Base-by-base conservation (phyloP, 495 filamentous ascomycete species). In the Penicillium lividum region DNA sequence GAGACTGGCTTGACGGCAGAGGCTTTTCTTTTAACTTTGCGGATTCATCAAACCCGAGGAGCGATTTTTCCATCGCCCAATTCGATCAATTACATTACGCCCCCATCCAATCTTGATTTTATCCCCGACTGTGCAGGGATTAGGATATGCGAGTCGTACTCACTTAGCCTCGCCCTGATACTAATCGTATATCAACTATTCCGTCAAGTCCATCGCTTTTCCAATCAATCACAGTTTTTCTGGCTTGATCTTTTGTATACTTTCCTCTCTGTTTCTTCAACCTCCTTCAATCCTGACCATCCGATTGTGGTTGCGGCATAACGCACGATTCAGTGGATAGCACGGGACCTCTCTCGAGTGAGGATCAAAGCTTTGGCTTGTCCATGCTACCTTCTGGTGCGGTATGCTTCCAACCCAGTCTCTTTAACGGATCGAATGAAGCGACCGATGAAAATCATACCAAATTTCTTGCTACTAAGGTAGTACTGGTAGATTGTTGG, bases 281-380 rank as follows among this genome's bases (percentile, higher is more conserved):
- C 7, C 10, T 42, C 7, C 11, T 42, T 38, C 18, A 51, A 4
- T 28, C 48, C 25, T 29, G 50, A 27, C 10, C 11, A 18, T 25
- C 15, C 10, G 31, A 8, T 43, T 15, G 36, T 40, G 34, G 18
- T 42, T 29, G 25, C 10, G n/a, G 2, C 8, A n/a, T n/a, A 10
- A 8, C 36, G 16, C 15, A 11, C 5, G 22, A 52, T 30, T 30
- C 57, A 65, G 63, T 64, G 27, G 16, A 25, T 48, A 18, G 53
- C 51, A 67, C 76, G 80, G 92, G 92, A 91, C 91, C 90, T 93
- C 91, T 92, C 89, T 86, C 65, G 89, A 86, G 90, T 92, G 91
- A 89, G 91, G 79, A 85, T 96, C 92, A 96, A 93, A 92, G 92
- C 77, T 86, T 90, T 77, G 92, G 83, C 92, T 93, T 94, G 90